Evolutionary conservation across 441 rosid species (phyloP), one percentile per base, ranked within the genome.

Genomic region (Gossypium trilobum): DNA sequence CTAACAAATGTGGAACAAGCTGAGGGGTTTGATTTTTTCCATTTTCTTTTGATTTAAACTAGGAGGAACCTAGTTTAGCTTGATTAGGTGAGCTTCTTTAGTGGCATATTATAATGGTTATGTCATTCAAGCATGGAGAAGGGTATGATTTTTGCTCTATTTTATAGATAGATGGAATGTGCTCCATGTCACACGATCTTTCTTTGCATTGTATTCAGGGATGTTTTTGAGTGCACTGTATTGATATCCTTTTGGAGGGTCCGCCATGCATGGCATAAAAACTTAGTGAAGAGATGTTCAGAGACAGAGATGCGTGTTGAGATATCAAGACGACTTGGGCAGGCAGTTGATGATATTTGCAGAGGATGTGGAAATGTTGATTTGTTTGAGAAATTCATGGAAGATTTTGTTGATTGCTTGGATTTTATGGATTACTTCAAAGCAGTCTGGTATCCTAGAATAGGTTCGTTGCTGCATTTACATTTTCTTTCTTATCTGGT

Each of bases 231-330:
- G 77, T 91, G 98, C 80, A 77, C 96, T 1, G 86, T 91, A 17
- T 79, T 90, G 83, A 59, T 91, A 79, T 86, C 92, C 25, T 87
- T 87, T 78, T 93, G 98, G 98, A 85, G 96, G 68, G 85, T 83
- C 23, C 96, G 91, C 54, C 93, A 87, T 63, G 78, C 90, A 20
- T 93, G 97, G 96, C 95, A 90, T 63, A 93, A 89, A 88, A 90
- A 91, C 84, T 75, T 93, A 81, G 70, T 87, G 65, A 90, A 85
- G 87, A 87, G 89, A 82, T 91, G 96, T 84, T 56, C 74, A 52
- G 91, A 83, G 71, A 81, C 71, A 59, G 90, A 84, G 77, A 82
- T 75, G 76, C 83, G 90, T 4, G 79, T 80, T 33, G 84, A 84
- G 81, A 79, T 93, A 44, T 84, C 89, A 4, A 86, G 75, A 75